Evolutionary conservation across 1,284 basidiomycete genomes (phyloP), one percentile per base, ranked within the genome.

Genomic region (Entoloma clypeatum): DNA sequence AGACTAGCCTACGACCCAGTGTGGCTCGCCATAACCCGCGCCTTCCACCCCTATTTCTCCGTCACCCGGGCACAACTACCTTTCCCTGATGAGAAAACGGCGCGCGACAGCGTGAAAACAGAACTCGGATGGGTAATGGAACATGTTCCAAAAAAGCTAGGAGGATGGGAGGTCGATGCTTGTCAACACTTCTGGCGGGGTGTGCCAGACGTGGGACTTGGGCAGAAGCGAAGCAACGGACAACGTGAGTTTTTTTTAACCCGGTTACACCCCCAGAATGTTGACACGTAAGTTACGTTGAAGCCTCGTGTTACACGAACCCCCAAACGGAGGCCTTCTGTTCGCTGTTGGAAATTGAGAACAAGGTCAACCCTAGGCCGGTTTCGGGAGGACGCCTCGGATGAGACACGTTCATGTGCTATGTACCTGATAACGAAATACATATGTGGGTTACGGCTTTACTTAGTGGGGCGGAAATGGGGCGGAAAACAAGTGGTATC

Each of bases 21-120:
- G 61, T 99, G 95, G 96, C 79, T 99, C 16, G 93, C 93, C 0
- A 92, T 98, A 58, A 84, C 82, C 0, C 84, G 88, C 4, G 92
- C 89, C 0, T 84, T 94, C 52, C 81, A 95, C 51, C 79, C 82
- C 0, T 85, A 77, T 64, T 75, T 98, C 47, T 82, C 86, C 1
- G 67, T 69, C 0, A 58, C 61, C 4, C 68, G 62, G 4, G 60
- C 62, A 6, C 77, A 81, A 40, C 59, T 66, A 2, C 49, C 65
- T 1, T 84, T 91, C 44, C 86, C 89, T 0, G 71, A 73, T 2
- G 75, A 79, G 32, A 59, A 63, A 1, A 67, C 75, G 3, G 72
- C 86, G 0, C 67, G 78, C 10, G 67, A 65, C 2, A 69, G 81
- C 39, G 76, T 97, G 18, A 62, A 68, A 1, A 67, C 72, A 23